Conservation (phyloP, 1,284 basidiomycete genomes). For the Sporisorium graminicola region DNA sequence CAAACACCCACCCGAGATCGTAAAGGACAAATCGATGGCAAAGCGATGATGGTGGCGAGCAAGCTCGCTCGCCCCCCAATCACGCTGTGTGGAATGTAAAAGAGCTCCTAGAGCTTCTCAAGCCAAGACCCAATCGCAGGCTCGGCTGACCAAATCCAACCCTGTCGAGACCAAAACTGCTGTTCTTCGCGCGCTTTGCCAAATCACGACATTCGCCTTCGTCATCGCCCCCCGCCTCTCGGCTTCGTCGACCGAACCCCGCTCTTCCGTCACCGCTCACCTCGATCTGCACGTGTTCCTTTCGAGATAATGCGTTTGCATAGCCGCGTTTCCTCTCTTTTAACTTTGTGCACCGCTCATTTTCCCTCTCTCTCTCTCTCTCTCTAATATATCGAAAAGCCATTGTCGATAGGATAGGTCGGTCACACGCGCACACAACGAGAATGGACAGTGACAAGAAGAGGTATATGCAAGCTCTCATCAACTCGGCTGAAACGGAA, state of each 20-base stretch:
- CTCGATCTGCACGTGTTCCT: neutral
- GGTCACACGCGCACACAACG: neutral
- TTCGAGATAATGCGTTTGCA: no score
- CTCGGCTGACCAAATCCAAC: neutral
- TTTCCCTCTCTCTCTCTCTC: neutral
- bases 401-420: no score
- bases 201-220: constrained; percentile 1
- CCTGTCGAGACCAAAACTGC: neutral
- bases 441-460: neutral
- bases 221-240: neutral
- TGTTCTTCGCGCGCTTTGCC: neutral
- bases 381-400: no score
- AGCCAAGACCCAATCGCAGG: neutral
- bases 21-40: neutral
- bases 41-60: neutral
- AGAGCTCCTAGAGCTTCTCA: no score
- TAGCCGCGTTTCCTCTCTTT: neutral
- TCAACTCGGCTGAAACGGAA: neutral
- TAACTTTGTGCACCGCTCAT: neutral
- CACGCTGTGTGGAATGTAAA: neutral
- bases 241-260: neutral
- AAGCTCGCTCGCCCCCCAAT: neutral
- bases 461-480: neutral
- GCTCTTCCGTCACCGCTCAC: neutral
- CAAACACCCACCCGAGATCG: no score